phyloP scores from a whole-genome alignment of 139 green algal genomes.

The Closterium sp. region DNA sequence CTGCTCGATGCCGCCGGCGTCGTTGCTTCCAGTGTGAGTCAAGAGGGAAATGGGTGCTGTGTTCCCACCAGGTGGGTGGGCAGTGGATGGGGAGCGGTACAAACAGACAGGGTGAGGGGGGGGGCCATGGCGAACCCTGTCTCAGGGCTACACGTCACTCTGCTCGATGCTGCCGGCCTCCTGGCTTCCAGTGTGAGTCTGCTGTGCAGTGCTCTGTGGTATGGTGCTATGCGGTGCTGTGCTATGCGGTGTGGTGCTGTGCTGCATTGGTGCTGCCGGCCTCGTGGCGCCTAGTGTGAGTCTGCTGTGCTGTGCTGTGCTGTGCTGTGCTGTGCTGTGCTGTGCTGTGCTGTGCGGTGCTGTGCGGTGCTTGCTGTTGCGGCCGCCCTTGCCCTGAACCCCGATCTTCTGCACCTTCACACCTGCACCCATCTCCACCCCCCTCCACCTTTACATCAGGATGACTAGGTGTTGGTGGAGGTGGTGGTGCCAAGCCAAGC shows the following conservation, averaged over 20 bases:
- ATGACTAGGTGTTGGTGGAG: too few relatives aligned
- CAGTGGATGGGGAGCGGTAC: neutral
- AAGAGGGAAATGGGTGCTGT: too few relatives aligned
- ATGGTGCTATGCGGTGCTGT: slow-evolving; percentile 20
- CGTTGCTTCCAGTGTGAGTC: too few relatives aligned
- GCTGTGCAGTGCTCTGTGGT: slow-evolving; percentile 21
- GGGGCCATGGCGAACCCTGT: neutral
- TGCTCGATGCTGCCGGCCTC: neutral
- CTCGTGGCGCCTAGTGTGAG: neutral
- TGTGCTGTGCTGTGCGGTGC: slow-evolving; percentile 38
- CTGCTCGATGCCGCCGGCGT: too few relatives aligned
- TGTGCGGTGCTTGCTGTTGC: neutral
- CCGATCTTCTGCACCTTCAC: too few relatives aligned
- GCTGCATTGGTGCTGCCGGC: neutral
- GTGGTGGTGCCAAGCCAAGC: neutral
- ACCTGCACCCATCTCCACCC: neutral
- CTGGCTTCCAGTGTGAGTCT: neutral
- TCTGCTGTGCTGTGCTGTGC: slow-evolving; percentile 32
- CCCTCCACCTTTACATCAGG: too few relatives aligned
- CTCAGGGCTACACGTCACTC: neutral
- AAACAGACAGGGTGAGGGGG: neutral
- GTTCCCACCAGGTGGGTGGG: neutral
- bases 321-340: slow-evolving; percentile 32
- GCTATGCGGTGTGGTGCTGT: slow-evolving; percentile 31
- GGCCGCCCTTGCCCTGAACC: neutral